Conservation (phyloP, 2,329 filamentous ascomycete genomes). For the Bimuria novae-zelandiae region DNA sequence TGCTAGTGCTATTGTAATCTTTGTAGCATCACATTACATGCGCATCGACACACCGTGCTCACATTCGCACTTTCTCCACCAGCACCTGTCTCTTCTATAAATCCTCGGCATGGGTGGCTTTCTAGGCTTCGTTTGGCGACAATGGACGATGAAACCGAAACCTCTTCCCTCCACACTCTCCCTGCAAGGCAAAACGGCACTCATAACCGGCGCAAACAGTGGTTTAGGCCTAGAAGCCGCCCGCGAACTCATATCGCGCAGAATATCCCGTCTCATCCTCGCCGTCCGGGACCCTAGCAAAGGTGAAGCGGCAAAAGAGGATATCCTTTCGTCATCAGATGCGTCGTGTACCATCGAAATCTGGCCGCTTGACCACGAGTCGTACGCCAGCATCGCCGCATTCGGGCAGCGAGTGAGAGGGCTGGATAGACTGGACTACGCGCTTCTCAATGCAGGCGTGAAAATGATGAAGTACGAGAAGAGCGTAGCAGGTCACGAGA, state of each 20-base stretch:
- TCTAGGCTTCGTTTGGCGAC: slow-evolving; percentile 18
- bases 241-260: slow-evolving; percentile 52
- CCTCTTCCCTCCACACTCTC: slow-evolving; percentile 11
- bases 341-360: slow-evolving; percentile 47
- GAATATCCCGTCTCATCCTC: slow-evolving; percentile 52
- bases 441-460: slow-evolving; percentile 46
- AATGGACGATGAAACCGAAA: slow-evolving; percentile 20
- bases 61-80: neutral
- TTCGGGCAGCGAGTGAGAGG: slow-evolving; percentile 48
- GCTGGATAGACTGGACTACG: slow-evolving; percentile 50
- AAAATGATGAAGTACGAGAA: slow-evolving; percentile 44
- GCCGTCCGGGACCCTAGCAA: slow-evolving; percentile 51
- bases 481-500: slow-evolving; percentile 55
- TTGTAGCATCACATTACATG: too few species aligned
- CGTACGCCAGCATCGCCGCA: slow-evolving; percentile 50
- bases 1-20: too few species aligned
- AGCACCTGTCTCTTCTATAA: neutral
- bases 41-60: too few species aligned
- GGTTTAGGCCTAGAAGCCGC: slow-evolving; percentile 58
- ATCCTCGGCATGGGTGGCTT: slow-evolving; percentile 16
- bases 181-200: slow-evolving; percentile 51
- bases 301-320: slow-evolving; percentile 48
- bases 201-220: slow-evolving; percentile 57
- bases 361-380: slow-evolving; percentile 54
- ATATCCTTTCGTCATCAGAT: slow-evolving; percentile 39